Base-by-base conservation (phyloP, 352 stramenopile genomes). In the Globisporangium nagaii region DNA sequence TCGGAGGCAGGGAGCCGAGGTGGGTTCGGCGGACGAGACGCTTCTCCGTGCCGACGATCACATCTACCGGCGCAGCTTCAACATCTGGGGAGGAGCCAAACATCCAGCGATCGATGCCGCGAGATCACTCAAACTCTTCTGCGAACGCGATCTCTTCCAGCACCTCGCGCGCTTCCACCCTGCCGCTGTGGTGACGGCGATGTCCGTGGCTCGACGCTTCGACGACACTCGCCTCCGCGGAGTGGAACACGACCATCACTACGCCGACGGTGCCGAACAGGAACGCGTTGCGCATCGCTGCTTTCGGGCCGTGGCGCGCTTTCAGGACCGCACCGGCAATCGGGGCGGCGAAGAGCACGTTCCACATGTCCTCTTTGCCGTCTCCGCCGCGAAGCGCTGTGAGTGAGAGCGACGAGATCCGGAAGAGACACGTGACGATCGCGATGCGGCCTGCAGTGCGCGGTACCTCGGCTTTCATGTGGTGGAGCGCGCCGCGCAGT, bases 81-180 rank as follows among this genome's bases (percentile, higher is more conserved):
- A n/a, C n/a, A n/a, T n/a, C n/a, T n/a, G n/a, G n/a, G n/a, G n/a
- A n/a, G n/a, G n/a, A n/a, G n/a, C n/a, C n/a, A n/a, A n/a, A n/a
- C n/a, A n/a, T n/a, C n/a, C n/a, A n/a, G n/a, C n/a, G n/a, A n/a
- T n/a, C n/a, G n/a, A n/a, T n/a, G n/a, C n/a, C n/a, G n/a, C n/a
- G n/a, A n/a, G n/a, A n/a, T n/a, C n/a, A 43, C 20, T 78, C 63
- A 11, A 76, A 50, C 31, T 79, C 70, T 56, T 75, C 64, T 0
- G 60, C 66, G 34, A 76, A 79, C 30, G 70, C 70, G 47, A 77
- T 68, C 53, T 79, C 67, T 40, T 79, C 65, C 17, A 77, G 70
- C 5, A 75, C 54, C 17, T 74, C 68, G 27, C 70, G 61, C 0
- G 63, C 62, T 10, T n/a, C n/a, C n/a, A n/a, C n/a, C n/a, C n/a